Percentiles rank a stretch among this genome's conserved stretches.
Evolutionary conservation across 768 basidiomycete genomes (phyloP).

Genomic region (Naematelia encephala): DNA sequence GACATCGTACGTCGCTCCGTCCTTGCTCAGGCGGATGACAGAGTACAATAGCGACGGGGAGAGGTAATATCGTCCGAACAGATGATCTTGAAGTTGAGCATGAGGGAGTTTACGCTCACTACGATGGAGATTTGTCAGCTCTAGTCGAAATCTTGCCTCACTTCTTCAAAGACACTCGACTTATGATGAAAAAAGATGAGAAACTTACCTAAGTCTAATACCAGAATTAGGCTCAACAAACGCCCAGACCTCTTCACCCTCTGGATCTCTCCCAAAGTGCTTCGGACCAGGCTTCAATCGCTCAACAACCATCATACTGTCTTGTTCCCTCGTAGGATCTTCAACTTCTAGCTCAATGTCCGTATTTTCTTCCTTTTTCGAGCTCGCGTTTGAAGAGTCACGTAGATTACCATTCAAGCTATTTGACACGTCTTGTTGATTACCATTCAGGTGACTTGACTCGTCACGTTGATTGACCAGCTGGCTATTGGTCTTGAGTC

Average conservation of each 20-base stretch:
- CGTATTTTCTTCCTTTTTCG: constrained; percentile 1
- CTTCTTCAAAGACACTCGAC: too few species aligned
- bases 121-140: neutral
- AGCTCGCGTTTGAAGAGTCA: too few species aligned
- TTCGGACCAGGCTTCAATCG: constrained; percentile 72
- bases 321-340: constrained; percentile 28
- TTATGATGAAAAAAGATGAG: constrained; percentile 17
- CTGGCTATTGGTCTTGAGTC: too few species aligned
- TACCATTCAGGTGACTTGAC: too few species aligned
- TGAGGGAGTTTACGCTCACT: constrained; percentile 66
- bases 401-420: too few species aligned
- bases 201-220: constrained; percentile 71
- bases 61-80: constrained; percentile 79
- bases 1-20: constrained; percentile 82
- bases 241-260: constrained; percentile 72
- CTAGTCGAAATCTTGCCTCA: too few species aligned
- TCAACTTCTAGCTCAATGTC: constrained; percentile 12
- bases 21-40: constrained; percentile 67
- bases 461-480: too few species aligned
- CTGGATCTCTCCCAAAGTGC: constrained; percentile 63
- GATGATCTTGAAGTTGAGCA: constrained; percentile 72
- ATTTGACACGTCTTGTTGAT: too few species aligned
- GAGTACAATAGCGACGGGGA: constrained; percentile 88
- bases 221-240: constrained; percentile 85
- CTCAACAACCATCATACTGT: constrained; percentile 61